Evolutionary conservation across 2,329 filamentous ascomycete genomes (phyloP).

Genomic region (Epichloe coenophiala): DNA sequence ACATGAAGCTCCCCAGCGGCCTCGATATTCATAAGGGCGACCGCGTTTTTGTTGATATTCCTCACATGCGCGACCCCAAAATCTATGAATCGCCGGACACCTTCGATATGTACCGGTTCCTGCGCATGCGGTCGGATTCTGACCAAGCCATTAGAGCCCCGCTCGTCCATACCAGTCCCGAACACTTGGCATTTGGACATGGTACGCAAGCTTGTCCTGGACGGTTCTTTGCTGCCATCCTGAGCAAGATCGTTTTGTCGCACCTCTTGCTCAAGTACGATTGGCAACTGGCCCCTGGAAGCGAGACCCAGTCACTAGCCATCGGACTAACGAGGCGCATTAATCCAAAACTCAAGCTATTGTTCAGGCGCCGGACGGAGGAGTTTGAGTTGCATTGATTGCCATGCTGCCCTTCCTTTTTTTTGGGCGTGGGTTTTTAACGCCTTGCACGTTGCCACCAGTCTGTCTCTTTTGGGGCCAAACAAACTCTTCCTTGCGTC

Average conservation of each 20-base stretch:
- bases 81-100: slow-evolving; percentile 5
- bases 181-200: slow-evolving; percentile 7
- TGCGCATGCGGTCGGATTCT: slow-evolving; percentile 4
- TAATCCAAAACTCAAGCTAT: slow-evolving; percentile 2
- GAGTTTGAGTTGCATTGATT: slow-evolving; percentile 4
- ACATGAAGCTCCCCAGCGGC: slow-evolving; percentile 4
- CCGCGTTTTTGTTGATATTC: slow-evolving; percentile 6
- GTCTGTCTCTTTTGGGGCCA: neutral
- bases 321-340: slow-evolving; percentile 6
- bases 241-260: slow-evolving; percentile 5
- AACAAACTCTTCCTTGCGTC: no score
- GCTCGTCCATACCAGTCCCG: slow-evolving; percentile 5
- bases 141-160: slow-evolving; percentile 5
- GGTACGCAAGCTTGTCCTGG: slow-evolving; percentile 6
- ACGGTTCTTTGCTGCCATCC: slow-evolving; percentile 5
- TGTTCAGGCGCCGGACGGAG: slow-evolving; percentile 3
- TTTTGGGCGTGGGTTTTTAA: no score
- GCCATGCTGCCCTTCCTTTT: neutral
- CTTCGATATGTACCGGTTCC: slow-evolving; percentile 6
- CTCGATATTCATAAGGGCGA: slow-evolving; percentile 4
- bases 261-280: slow-evolving; percentile 7
- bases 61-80: slow-evolving; percentile 5
- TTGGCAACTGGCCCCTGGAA: slow-evolving; percentile 3
- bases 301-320: slow-evolving; percentile 1
- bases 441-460: neutral